Percentiles rank a stretch among this genome's conserved stretches.
Evolutionary conservation across 2,329 filamentous ascomycete genomes (phyloP).

Genomic region (Scleromitrula shiraiana): DNA sequence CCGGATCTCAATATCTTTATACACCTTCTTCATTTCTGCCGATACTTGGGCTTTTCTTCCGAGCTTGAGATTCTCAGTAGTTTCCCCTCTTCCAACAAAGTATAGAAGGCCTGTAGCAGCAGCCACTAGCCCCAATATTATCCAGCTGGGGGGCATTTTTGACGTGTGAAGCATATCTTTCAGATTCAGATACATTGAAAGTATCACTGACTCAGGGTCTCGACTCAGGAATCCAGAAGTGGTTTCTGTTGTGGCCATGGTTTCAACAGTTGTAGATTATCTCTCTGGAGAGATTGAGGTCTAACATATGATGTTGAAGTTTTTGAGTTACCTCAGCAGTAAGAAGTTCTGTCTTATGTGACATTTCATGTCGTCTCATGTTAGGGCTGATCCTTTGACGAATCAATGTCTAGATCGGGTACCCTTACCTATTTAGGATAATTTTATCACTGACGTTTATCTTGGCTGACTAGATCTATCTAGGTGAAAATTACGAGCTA

Average conservation of each 20-base stretch:
- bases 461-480: too few relatives aligned
- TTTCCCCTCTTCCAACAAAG: not conserved
- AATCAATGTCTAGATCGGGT: not conserved
- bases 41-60: not conserved
- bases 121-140: not conserved
- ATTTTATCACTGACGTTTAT: too few relatives aligned
- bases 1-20: not conserved
- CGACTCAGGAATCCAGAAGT: not conserved
- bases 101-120: not conserved
- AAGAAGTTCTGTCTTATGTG: too few relatives aligned
- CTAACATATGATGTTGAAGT: too few relatives aligned
- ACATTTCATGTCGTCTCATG: too few relatives aligned
- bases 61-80: not conserved
- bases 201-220: not conserved
- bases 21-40: not conserved
- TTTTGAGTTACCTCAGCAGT: too few relatives aligned
- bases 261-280: too few relatives aligned
- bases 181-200: not conserved
- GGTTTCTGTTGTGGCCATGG: not conserved
- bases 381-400: too few relatives aligned
- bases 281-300: too few relatives aligned
- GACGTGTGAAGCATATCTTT: not conserved
- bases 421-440: not conserved
- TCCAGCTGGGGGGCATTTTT: not conserved
- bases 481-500: too few relatives aligned